phyloP scores from a whole-genome alignment of 768 basidiomycete genomes.

The Gautieria morchelliformis region DNA sequence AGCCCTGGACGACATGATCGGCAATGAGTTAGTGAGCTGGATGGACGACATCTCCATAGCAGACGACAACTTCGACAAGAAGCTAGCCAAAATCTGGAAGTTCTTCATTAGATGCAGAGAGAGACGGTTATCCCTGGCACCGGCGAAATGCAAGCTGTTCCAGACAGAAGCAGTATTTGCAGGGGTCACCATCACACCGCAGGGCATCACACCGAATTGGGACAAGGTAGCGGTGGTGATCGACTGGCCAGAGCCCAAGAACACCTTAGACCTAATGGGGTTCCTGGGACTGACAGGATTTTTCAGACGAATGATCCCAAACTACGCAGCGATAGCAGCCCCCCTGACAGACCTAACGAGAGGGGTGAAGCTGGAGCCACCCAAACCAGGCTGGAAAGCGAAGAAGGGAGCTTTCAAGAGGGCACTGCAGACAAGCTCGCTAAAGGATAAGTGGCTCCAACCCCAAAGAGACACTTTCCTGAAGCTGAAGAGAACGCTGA shows the following conservation, averaged over 20 bases:
- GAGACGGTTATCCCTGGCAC: constrained; percentile 5
- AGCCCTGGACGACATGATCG: constrained; percentile 11
- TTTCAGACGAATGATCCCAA: constrained; percentile 25
- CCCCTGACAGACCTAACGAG: constrained; percentile 24
- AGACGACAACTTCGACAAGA: constrained; percentile 24
- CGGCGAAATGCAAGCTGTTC: constrained; percentile 16
- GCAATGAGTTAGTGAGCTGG: constrained; percentile 2
- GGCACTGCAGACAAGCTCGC: constrained; percentile 12
- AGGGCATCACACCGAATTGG: neutral
- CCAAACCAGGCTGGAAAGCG: neutral
- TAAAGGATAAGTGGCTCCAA: neutral
- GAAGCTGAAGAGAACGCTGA: constrained; percentile 22
- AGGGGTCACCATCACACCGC: constrained; percentile 22
- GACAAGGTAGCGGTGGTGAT: constrained; percentile 29
- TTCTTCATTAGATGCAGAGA: constrained; percentile 8
- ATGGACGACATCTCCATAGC: constrained; percentile 24
- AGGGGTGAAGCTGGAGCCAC: constrained; percentile 13
- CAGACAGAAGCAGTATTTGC: constrained; percentile 27
- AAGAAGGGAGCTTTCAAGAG: constrained; percentile 18
- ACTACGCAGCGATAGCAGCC: constrained; percentile 23
- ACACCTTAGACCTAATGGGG: constrained; percentile 19
- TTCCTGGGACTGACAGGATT: constrained; percentile 29
- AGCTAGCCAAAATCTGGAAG: constrained; percentile 10
- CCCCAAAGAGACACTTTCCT: constrained; percentile 15
- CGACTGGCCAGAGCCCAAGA: constrained; percentile 19